These are phyloP conservation scores for Cladosporium velox DNA, from an alignment of 2,329 filamentous ascomycete species.

Conservation along the genomic window DNA sequence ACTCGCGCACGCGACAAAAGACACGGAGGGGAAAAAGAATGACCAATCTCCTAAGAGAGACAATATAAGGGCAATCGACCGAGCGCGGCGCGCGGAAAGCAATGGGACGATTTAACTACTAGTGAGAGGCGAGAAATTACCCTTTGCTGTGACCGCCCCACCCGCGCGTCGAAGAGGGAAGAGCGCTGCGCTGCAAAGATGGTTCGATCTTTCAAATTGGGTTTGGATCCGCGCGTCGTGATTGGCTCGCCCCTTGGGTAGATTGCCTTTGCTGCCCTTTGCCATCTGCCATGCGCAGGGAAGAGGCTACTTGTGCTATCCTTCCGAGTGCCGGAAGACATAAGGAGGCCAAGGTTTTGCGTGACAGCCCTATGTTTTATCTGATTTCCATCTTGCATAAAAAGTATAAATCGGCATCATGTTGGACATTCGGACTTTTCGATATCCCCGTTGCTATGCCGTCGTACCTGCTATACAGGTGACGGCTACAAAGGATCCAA, in stretches of 20 bases:
- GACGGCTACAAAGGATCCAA: not conserved
- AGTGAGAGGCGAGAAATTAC: slow-evolving; percentile 2
- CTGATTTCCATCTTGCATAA: not conserved
- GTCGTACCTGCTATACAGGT: too few relatives aligned
- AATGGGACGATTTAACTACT: slow-evolving; percentile 1
- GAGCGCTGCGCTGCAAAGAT: not conserved
- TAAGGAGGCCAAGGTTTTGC: not conserved
- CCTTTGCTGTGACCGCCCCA: not conserved
- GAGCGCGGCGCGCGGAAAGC: not conserved
- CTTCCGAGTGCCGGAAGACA: not conserved
- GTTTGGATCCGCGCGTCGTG: not conserved
- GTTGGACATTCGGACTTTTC: not conserved
- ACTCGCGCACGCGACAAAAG: slow-evolving; percentile 1
- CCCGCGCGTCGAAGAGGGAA: not conserved
- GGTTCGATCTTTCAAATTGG: not conserved
- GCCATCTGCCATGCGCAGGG: not conserved
- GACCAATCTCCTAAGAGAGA: not conserved
- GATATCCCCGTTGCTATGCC: not conserved
- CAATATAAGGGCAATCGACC: slow-evolving; percentile 1
- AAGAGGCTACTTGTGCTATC: not conserved
- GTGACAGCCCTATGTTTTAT: not conserved
- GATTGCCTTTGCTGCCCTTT: not conserved
- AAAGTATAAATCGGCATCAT: not conserved
- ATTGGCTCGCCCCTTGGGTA: slow-evolving; percentile 11
- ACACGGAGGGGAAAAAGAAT: not conserved